Percentiles rank a stretch among this genome's conserved stretches.
Evolutionary conservation across 108 stramenopile species (phyloP).

Genomic region (Nitzschia sp.): DNA sequence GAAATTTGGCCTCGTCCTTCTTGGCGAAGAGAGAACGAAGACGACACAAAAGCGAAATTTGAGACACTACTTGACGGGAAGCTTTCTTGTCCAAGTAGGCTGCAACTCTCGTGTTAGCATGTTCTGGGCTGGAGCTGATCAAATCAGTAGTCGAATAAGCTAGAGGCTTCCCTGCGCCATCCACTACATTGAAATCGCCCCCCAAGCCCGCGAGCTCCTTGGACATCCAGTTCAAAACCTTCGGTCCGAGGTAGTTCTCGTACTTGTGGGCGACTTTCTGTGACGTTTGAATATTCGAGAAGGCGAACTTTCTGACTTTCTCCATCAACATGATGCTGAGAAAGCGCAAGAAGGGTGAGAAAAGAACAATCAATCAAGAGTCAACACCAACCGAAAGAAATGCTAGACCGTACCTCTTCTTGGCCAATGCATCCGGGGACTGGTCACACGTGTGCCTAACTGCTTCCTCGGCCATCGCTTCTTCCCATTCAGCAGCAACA

Average conservation of each 20-base stretch:
- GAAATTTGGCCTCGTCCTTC: constrained; percentile 34
- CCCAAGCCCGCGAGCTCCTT: constrained; percentile 52
- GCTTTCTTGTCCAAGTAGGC: constrained; percentile 63
- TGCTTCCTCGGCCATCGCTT: constrained; percentile 27
- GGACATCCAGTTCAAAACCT: constrained; percentile 60
- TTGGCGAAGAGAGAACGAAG: constrained; percentile 63
- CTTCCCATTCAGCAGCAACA: constrained; percentile 12
- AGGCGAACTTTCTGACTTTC: constrained; percentile 27
- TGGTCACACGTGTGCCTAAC: constrained; percentile 9
- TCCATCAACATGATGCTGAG: constrained; percentile 40
- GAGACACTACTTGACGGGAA: constrained; percentile 61
- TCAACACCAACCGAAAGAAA: too few species aligned
- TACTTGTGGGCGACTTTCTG: constrained; percentile 15
- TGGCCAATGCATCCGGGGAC: constrained; percentile 6
- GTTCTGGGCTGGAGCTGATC: constrained; percentile 41
- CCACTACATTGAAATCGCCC: constrained; percentile 46
- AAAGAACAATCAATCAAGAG: not conserved
- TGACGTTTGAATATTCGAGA: not conserved
- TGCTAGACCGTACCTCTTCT: constrained; percentile 26
- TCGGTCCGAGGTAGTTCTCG: constrained; percentile 72
- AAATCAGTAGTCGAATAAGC: constrained; percentile 52
- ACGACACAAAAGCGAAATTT: constrained; percentile 68
- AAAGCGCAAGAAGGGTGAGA: not conserved
- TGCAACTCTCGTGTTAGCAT: constrained; percentile 31
- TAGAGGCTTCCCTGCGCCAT: constrained; percentile 49